Base-by-base conservation (phyloP, 148 eudicot genomes). In the Vaccinium macrocarpon region DNA sequence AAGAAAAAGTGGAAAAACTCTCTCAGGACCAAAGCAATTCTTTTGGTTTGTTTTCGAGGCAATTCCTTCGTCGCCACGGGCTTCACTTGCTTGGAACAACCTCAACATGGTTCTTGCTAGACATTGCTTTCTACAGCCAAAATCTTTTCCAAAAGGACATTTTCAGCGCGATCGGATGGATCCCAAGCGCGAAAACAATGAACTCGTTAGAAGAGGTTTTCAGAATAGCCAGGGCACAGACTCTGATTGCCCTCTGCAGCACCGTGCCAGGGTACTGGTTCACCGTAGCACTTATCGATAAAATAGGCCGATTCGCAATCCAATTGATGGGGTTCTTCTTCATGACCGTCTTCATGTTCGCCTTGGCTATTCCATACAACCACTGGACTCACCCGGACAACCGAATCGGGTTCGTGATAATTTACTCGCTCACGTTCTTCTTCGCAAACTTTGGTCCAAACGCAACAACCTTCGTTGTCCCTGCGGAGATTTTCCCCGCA, bases 101-200 rank as follows among this genome's bases (percentile, higher is more conserved):
- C 23, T 38, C 51, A 53, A 74, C 78, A 7, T 74, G 78, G 78
- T 74, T 74, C 15, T 42, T 74, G 78, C 53, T 74, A 38, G 78
- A 74, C 78, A 74, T 74, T 74, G 78, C 78, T 7, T 74, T 74
- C 50, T 74, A 74, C 53, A 74, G 78, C 52, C 78, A 74, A 21
- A 74, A 74, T 10, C 78, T 74, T 3, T 74, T 74, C 50, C 78
- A 74, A 10, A 74, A 74, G 53, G 78, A 74, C 52, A 74, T 74
- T 46, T 74, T 74, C 78, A 74, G 52, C 52, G 78, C 78, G 10
- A 74, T 74, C 25, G 78, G 78, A 12, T 74, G 78, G 78, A 74
- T 74, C 50, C 78, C 78, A 0, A 21, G 6, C 0, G 78, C 78
- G 1, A 19, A 19, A 21, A 18, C 52, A 1, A 74, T 74, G 78